Evolutionary conservation across 2,329 filamentous ascomycete species (phyloP).

Genomic region (Blumeria hordei): DNA sequence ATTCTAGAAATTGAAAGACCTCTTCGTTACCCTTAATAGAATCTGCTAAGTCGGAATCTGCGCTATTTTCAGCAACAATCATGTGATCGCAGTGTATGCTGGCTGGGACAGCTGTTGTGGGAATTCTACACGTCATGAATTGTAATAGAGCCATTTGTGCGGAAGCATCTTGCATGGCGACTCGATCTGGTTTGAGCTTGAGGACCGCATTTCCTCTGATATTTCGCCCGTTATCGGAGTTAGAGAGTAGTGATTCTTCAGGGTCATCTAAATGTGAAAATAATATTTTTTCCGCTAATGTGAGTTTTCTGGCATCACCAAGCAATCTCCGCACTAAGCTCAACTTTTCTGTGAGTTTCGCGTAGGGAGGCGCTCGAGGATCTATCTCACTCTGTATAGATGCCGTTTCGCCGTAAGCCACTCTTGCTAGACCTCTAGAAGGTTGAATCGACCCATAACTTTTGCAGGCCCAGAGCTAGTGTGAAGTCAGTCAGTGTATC

Average conservation of each 20-base stretch:
- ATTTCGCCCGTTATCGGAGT: constrained; percentile 60
- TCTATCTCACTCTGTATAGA: constrained; percentile 8
- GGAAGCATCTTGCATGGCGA: constrained; percentile 97
- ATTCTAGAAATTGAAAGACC: constrained; percentile 93
- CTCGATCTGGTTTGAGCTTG: constrained; percentile 89
- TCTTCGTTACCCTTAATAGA: constrained; percentile 86
- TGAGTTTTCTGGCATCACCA: constrained; percentile 36
- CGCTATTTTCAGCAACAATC: constrained; percentile 86
- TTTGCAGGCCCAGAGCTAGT: no score
- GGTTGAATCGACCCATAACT: no score
- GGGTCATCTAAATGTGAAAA: constrained; percentile 84
- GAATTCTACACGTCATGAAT: constrained; percentile 92
- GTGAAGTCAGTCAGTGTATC: no score
- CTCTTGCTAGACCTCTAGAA: constrained; percentile 11
- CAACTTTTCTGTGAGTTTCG: constrained; percentile 56
- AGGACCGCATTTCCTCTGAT: constrained; percentile 78
- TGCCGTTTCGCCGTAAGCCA: constrained; percentile 6
- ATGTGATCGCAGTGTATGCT: constrained; percentile 98
- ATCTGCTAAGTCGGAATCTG: constrained; percentile 58
- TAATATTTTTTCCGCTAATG: constrained; percentile 91
- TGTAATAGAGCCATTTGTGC: constrained; percentile 96
- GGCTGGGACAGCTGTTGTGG: constrained; percentile 73
- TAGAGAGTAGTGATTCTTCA: constrained; percentile 64
- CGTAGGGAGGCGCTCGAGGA: constrained; percentile 41
- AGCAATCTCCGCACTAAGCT: constrained; percentile 52